These are phyloP conservation scores for Picochlorum sp. DNA, from an alignment of 139 green algal species.

Conservation along the genomic window DNA sequence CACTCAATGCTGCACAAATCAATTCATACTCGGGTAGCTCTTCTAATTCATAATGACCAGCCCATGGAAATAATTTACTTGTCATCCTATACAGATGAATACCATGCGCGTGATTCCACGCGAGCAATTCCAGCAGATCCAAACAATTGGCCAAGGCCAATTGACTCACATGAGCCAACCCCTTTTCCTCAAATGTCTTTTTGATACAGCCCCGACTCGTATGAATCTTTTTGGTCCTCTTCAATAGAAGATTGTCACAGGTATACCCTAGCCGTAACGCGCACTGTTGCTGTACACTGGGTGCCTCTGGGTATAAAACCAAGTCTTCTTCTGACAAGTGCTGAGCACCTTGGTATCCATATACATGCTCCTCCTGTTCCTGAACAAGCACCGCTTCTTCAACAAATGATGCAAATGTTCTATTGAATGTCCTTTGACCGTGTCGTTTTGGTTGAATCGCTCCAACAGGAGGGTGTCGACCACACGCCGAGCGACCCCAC, in stretches of 20 bases:
- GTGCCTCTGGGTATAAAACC: too few species aligned
- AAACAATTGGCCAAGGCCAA: conserved; percentile 44
- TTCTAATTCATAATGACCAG: conserved; percentile 36
- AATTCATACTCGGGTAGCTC: conserved; percentile 45
- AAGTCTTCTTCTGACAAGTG: too few species aligned
- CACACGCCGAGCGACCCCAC: too few species aligned
- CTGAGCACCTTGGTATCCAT: background rate
- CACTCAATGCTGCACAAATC: conserved; percentile 41
- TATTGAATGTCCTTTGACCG: too few species aligned
- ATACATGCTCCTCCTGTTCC: background rate
- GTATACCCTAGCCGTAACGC: conserved; percentile 2
- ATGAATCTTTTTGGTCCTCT: background rate
- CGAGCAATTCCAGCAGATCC: conserved; percentile 33
- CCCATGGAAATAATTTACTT: conserved; percentile 43
- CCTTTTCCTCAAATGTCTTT: conserved; percentile 26
- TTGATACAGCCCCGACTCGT: conserved; percentile 24
- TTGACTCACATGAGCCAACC: conserved; percentile 35
- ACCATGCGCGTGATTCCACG: conserved; percentile 48
- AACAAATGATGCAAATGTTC: background rate
- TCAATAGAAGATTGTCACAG: conserved; percentile 6
- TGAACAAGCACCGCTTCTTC: background rate
- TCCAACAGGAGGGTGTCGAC: too few species aligned
- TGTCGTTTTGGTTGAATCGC: too few species aligned
- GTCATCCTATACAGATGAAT: conserved; percentile 46
- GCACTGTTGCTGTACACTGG: background rate